Conservation (phyloP, 176 grass and related monocot species). For the Musa itinerans region DNA sequence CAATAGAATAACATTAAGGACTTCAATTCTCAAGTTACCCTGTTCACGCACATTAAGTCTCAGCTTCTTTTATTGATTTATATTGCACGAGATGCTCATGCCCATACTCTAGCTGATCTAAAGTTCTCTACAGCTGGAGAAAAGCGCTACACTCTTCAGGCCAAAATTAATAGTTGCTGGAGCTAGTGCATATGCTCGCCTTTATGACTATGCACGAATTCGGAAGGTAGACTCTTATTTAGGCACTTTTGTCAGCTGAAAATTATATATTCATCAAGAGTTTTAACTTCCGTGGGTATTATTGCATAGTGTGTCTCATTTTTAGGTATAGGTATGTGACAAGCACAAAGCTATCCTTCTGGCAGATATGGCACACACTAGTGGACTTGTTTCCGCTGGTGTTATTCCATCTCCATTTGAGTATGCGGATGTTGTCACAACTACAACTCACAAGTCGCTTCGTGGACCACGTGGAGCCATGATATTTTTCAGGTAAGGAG, state of each 20-base stretch:
- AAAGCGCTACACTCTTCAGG: conserved; percentile 82
- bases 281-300: background rate
- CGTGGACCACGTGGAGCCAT: conserved; percentile 94
- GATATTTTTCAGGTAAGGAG: conserved; percentile 95
- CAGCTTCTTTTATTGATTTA: background rate
- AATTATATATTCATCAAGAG: background rate
- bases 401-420: conserved; percentile 96
- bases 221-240: conserved; percentile 48
- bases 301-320: conserved; percentile 18
- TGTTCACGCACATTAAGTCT: background rate
- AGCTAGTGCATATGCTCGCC: conserved; percentile 90
- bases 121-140: conserved; percentile 60
- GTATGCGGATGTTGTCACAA: conserved; percentile 93
- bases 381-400: conserved; percentile 83
- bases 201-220: conserved; percentile 89
- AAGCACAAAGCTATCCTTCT: conserved; percentile 97
- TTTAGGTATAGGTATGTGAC: conserved; percentile 67
- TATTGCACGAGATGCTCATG: background rate
- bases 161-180: conserved; percentile 95
- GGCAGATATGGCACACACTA: conserved; percentile 97
- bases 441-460: conserved; percentile 95
- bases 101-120: background rate
- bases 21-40: background rate
- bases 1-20: background rate
- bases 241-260: conserved; percentile 12